Evolutionary conservation across 2,329 filamentous ascomycete genomes (phyloP).

Genomic region (Botryosphaeria agaves): DNA sequence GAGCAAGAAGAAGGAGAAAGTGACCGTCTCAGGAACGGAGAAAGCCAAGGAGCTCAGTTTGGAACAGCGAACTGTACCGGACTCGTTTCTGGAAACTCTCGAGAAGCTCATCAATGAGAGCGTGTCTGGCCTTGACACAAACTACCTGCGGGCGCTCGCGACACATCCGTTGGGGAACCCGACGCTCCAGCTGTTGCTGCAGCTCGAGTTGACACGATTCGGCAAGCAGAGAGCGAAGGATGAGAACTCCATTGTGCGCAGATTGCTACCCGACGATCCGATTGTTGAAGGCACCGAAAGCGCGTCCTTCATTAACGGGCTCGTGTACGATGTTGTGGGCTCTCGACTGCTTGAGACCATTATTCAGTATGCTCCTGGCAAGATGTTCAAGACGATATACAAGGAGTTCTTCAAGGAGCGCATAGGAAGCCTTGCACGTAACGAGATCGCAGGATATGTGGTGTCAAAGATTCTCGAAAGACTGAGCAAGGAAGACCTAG

Average conservation of each 20-base stretch:
- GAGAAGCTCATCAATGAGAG: slow-evolving; percentile 71
- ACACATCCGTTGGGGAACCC: slow-evolving; percentile 86
- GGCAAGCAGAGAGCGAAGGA: slow-evolving; percentile 49
- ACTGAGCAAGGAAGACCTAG: slow-evolving; percentile 71
- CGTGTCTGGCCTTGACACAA: slow-evolving; percentile 56
- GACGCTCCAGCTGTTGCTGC: slow-evolving; percentile 75
- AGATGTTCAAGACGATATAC: slow-evolving; percentile 80
- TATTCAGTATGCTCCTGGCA: slow-evolving; percentile 63
- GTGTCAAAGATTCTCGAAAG: slow-evolving; percentile 69
- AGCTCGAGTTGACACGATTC: slow-evolving; percentile 65
- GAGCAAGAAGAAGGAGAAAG: slow-evolving; percentile 82
- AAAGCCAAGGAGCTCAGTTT: slow-evolving; percentile 21
- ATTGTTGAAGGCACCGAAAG: slow-evolving; percentile 56
- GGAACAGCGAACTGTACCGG: slow-evolving; percentile 44
- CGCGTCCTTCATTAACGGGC: slow-evolving; percentile 64
- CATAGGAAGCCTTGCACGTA: slow-evolving; percentile 65
- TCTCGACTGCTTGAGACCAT: slow-evolving; percentile 82
- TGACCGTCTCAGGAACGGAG: slow-evolving; percentile 40
- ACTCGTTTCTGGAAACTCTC: slow-evolving; percentile 58
- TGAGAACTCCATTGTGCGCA: slow-evolving; percentile 51
- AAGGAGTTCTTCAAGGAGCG: slow-evolving; percentile 62
- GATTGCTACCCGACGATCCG: slow-evolving; percentile 64
- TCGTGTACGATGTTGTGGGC: slow-evolving; percentile 81
- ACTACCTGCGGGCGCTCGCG: slow-evolving; percentile 66
- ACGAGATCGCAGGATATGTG: slow-evolving; percentile 80